Evolutionary conservation across 441 rosid species (phyloP).

Genomic region (Pelargonium fulgidum): DNA sequence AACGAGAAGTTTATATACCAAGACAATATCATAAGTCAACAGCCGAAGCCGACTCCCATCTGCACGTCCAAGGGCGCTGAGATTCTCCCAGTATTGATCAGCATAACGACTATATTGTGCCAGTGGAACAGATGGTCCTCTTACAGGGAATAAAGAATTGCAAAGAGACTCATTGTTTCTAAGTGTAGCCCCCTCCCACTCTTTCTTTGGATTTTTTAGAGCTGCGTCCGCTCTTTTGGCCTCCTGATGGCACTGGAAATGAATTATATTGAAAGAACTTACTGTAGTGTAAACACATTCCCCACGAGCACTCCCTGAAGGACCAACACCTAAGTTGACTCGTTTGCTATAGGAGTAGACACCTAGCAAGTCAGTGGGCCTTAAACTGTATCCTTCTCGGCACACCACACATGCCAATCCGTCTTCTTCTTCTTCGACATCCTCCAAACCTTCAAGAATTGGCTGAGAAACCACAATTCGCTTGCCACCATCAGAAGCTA

Average conservation of each 20-base stretch:
- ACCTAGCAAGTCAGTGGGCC: slow-evolving; percentile 93
- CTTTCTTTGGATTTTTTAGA: slow-evolving; percentile 96
- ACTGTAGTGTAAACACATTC: slow-evolving; percentile 99
- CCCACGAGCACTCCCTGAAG: slow-evolving; percentile 94
- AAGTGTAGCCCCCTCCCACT: slow-evolving; percentile 99
- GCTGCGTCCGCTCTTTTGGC: slow-evolving; percentile 99
- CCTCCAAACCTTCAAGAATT: slow-evolving; percentile 91
- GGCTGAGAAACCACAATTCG: slow-evolving; percentile 83
- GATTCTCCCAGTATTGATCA: slow-evolving; percentile 98
- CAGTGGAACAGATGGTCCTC: slow-evolving; percentile 81
- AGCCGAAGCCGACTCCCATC: slow-evolving; percentile 96
- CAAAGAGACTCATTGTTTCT: slow-evolving; percentile 98
- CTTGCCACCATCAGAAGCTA: slow-evolving; percentile 89
- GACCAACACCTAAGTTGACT: slow-evolving; percentile 89
- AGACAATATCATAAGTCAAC: slow-evolving; percentile 90
- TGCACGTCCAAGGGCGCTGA: slow-evolving; percentile 92
- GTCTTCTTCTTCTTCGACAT: slow-evolving; percentile 97
- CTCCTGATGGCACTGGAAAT: slow-evolving; percentile 99
- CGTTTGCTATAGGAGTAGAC: slow-evolving; percentile 91
- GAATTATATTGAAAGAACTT: slow-evolving; percentile 91
- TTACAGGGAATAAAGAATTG: slow-evolving; percentile 93
- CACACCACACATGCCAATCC: slow-evolving; percentile 99
- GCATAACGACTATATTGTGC: slow-evolving; percentile 80
- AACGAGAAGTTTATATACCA: slow-evolving; percentile 41
- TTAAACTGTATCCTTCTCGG: slow-evolving; percentile 96